phyloP scores from a whole-genome alignment of 164 flowering plant genomes.

The Nymphaea colorata region DNA sequence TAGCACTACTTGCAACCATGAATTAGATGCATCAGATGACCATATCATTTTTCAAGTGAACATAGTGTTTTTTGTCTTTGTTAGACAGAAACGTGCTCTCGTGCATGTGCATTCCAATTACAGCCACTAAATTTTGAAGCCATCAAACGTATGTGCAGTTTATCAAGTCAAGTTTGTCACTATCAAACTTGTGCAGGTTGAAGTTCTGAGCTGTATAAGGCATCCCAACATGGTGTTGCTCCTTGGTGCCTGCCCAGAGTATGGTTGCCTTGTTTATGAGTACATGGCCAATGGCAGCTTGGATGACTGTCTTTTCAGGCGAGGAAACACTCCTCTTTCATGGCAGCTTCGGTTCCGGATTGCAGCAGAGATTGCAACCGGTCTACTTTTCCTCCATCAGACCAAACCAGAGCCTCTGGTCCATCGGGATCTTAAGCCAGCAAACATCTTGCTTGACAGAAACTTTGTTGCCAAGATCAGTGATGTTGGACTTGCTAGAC shows the following conservation, averaged over 20 bases:
- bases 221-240: conserved; percentile 86
- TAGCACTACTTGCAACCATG: too few relatives aligned
- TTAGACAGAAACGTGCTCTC: too few relatives aligned
- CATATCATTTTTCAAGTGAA: too few relatives aligned
- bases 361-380: conserved; percentile 59
- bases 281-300: conserved; percentile 72
- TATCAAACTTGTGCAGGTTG: conserved; percentile 29
- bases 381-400: conserved; percentile 68
- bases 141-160: too few relatives aligned
- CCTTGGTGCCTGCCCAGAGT: conserved; percentile 75
- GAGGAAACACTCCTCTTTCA: conserved; percentile 39
- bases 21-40: too few relatives aligned
- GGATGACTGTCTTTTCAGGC: conserved; percentile 49
- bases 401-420: conserved; percentile 65
- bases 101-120: too few relatives aligned
- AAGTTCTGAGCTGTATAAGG: conserved; percentile 61
- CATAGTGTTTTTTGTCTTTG: too few relatives aligned
- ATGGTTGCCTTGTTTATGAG: conserved; percentile 65
- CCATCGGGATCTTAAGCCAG: conserved; percentile 67
- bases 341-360: conserved; percentile 58
- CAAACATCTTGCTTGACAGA: conserved; percentile 51
- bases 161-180: not conserved
- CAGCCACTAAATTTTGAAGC: too few relatives aligned
- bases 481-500: conserved; percentile 65
- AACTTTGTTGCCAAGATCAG: conserved; percentile 66